Conservation (phyloP, 192 early-diverging fungal genomes). For the Nowakowskiella sp. region DNA sequence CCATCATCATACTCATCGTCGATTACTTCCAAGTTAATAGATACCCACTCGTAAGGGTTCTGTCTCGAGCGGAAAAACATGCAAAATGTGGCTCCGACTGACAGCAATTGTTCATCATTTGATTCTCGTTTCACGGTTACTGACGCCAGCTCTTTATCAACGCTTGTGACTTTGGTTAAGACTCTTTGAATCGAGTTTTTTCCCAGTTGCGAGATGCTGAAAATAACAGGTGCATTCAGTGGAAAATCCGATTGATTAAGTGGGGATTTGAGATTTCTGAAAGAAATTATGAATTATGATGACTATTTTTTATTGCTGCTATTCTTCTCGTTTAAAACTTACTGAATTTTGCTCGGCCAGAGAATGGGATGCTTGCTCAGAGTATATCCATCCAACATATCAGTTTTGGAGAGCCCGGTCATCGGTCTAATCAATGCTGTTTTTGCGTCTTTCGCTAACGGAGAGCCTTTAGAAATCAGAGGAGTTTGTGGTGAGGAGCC, state of each 20-base stretch:
- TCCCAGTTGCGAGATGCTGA: conserved; percentile 50
- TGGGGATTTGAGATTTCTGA: conserved; percentile 28
- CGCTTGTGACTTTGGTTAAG: conserved; percentile 35
- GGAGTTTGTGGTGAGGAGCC: background rate
- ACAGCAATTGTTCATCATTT: conserved; percentile 21
- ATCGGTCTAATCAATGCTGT: background rate
- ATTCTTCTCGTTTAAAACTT: conserved; percentile 13
- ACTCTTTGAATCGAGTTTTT: conserved; percentile 34
- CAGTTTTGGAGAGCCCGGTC: background rate
- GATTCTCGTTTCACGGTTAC: conserved; percentile 39
- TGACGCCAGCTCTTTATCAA: conserved; percentile 41
- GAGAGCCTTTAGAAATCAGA: too few relatives aligned
- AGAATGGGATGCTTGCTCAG: conserved; percentile 41
- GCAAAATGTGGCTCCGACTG: conserved; percentile 41
- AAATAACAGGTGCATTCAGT: conserved; percentile 41
- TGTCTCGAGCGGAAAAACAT: conserved; percentile 34
- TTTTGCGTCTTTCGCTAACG: background rate
- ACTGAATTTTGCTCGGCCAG: conserved; percentile 42
- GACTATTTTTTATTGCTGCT: background rate
- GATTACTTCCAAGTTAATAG: conserved; percentile 47
- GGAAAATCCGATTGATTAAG: conserved; percentile 37
- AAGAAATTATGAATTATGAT: conserved; percentile 1
- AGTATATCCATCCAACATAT: conserved; percentile 36
- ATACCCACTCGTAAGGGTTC: conserved; percentile 33
- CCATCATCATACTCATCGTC: conserved; percentile 53